These are phyloP conservation scores for Pleurotus citrinopileatus DNA, from an alignment of 768 basidiomycete genomes.

Conservation along the genomic window DNA sequence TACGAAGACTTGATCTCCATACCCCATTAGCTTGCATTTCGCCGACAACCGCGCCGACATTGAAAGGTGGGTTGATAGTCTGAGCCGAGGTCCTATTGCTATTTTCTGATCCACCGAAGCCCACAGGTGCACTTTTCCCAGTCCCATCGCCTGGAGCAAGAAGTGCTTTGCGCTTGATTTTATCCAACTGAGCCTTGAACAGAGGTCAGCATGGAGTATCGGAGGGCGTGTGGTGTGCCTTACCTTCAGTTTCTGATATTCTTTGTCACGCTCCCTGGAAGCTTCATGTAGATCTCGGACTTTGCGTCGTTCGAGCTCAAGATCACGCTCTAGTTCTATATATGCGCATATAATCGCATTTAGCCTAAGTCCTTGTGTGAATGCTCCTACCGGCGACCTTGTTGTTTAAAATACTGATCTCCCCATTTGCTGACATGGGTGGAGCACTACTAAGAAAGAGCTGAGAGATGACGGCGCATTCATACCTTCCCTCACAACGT, in stretches of 20 bases:
- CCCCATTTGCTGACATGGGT: constrained; percentile 60
- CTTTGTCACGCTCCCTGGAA: constrained; percentile 76
- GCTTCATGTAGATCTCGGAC: constrained; percentile 71
- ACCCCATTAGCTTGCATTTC: constrained; percentile 70
- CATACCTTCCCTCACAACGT: constrained; percentile 81
- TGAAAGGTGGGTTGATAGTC: constrained; percentile 30
- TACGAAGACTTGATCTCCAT: constrained; percentile 14
- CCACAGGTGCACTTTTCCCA: constrained; percentile 15
- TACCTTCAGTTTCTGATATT: constrained; percentile 86
- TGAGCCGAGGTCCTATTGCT: constrained; percentile 21
- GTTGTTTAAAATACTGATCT: constrained; percentile 65
- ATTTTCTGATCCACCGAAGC: constrained; percentile 16
- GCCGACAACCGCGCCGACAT: constrained; percentile 54
- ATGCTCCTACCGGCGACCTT: constrained; percentile 57
- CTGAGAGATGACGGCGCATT: too few species aligned
- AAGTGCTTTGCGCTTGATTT: constrained; percentile 77
- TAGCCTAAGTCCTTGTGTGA: neutral
- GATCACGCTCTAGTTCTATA: constrained; percentile 74
- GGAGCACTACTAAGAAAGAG: too few species aligned
- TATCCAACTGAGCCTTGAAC: constrained; percentile 69
- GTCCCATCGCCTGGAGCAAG: constrained; percentile 40
- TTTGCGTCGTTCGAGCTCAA: constrained; percentile 77
- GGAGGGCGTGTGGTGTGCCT: neutral
- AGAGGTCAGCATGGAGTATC: neutral
- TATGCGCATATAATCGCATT: neutral